Base-by-base conservation (phyloP, 306 rosid genomes). In the Vigna unguiculata region DNA sequence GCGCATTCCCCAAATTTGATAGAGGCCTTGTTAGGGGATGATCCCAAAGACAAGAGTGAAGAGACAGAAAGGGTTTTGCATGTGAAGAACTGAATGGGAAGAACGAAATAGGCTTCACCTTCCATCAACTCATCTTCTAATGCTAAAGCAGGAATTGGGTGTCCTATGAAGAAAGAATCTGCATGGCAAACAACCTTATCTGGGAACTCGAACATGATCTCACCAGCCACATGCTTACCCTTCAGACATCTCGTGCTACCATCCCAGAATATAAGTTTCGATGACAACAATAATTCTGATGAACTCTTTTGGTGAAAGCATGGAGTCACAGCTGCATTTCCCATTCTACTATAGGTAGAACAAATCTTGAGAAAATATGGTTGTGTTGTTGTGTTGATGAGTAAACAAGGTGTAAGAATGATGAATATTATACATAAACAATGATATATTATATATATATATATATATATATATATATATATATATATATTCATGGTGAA, bases 81-180 rank as follows among this genome's bases (percentile, higher is more conserved):
- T 3, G 90, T 64, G 22, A 89, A 84, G 17, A 57, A 53, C 10
- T 91, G 86, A 3, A 88, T 57, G 10, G 97, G 95, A 25, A 93
- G 91, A 78, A 93, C 88, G 16, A 93, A 91, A 76, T 93, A 93
- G 77, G 87, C 78, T 10, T 91, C 87, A 7, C 98, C 98, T 0
- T 1, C 14, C 22, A 78, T 12, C 71, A 93, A 93, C 57, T 78
- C 74, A 15, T 91, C 95, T 6, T 93, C 81, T 7, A 84, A 80
- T 69, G 83, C 67, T 14, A 93, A 65, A 38, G 85, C 83, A 0
- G 97, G 97, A 40, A 93, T 3, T 0, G 86, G 90, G 16, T 85
- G 91, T 15, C 98, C 98, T 30, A 93, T 88, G 80, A 91, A 93
- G 82, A 93, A 91, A 13, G 95, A 86, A 64, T 91, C 87, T 0